Conservation (phyloP, 2,329 filamentous ascomycete species). For the Hymenoscyphus fraxineus region DNA sequence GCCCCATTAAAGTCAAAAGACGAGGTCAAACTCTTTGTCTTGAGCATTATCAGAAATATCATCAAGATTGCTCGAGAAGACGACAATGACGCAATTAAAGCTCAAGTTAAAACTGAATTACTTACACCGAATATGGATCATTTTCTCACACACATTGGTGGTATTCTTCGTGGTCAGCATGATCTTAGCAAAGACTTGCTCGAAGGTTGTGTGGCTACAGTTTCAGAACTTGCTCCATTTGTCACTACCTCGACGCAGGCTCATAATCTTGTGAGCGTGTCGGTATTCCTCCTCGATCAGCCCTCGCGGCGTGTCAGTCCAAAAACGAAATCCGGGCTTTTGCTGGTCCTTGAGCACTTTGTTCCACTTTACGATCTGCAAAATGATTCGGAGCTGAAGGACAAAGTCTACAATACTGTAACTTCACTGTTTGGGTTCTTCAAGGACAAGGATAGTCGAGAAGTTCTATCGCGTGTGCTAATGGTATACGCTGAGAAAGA, state of each 20-base stretch:
- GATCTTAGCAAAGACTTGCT: conserved; percentile 69
- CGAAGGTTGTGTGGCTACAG: conserved; percentile 71
- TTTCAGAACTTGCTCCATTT: conserved; percentile 71
- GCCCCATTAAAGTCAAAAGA: conserved; percentile 72
- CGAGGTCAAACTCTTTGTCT: conserved; percentile 77
- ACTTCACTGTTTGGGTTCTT: conserved; percentile 87
- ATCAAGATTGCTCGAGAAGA: conserved; percentile 57
- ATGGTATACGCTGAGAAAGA: conserved; percentile 65
- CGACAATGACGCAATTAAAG: conserved; percentile 44
- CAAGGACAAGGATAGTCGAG: conserved; percentile 73
- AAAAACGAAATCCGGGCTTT: conserved; percentile 74
- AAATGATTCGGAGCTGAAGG: conserved; percentile 54
- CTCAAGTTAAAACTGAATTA: conserved; percentile 52
- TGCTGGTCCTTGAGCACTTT: conserved; percentile 78
- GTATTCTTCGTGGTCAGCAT: conserved; percentile 56
- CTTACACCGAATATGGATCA: conserved; percentile 54
- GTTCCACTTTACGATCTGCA: conserved; percentile 60
- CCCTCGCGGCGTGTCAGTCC: conserved; percentile 80
- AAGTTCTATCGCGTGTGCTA: conserved; percentile 70
- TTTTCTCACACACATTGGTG: conserved; percentile 64
- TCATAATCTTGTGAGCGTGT: conserved; percentile 73
- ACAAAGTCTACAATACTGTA: conserved; percentile 67
- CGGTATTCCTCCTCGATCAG: conserved; percentile 76
- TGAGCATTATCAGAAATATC: conserved; percentile 70
- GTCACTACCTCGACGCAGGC: conserved; percentile 67